phyloP scores from a whole-genome alignment of 768 basidiomycete species.

The Termitomyces sp. region DNA sequence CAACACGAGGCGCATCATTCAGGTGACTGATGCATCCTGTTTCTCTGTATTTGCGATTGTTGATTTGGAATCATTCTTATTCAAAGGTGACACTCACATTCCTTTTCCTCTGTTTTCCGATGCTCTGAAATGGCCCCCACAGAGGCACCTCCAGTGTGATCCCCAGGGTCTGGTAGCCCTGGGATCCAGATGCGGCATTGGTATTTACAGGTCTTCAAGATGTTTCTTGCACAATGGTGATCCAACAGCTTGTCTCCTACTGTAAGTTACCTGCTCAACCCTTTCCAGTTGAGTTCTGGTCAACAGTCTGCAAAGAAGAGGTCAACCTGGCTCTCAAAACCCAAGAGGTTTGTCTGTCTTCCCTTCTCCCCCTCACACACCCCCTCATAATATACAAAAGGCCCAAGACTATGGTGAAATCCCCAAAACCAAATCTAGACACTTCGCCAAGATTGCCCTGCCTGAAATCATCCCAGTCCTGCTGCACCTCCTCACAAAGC shows the following conservation, averaged over 20 bases:
- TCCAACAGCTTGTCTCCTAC: too few species aligned
- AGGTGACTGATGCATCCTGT: too few species aligned
- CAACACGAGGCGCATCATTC: too few species aligned
- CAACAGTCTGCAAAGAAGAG: conserved; percentile 97
- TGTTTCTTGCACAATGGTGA: too few species aligned
- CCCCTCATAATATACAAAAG: conserved; percentile 38
- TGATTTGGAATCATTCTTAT: too few species aligned
- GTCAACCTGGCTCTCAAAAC: conserved; percentile 89
- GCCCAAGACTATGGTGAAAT: conserved; percentile 88
- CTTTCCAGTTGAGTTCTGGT: conserved; percentile 99
- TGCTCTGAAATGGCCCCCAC: not conserved
- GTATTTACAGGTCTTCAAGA: not conserved
- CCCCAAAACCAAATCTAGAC: conserved; percentile 81
- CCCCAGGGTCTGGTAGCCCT: not conserved
- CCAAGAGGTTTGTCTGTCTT: conserved; percentile 85
- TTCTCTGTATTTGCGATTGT: too few species aligned
- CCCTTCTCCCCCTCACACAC: not conserved
- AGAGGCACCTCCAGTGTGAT: not conserved
- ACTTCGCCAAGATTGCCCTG: conserved; percentile 92
- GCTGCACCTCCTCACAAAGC: conserved; percentile 80
- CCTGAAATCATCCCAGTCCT: conserved; percentile 95
- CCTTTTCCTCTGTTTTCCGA: not conserved
- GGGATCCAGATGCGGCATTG: not conserved
- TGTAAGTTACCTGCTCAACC: too few species aligned
- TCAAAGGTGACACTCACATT: not conserved